Evolutionary conservation across 1,284 basidiomycete genomes (phyloP).

Genomic region (Papiliotrema laurentii): DNA sequence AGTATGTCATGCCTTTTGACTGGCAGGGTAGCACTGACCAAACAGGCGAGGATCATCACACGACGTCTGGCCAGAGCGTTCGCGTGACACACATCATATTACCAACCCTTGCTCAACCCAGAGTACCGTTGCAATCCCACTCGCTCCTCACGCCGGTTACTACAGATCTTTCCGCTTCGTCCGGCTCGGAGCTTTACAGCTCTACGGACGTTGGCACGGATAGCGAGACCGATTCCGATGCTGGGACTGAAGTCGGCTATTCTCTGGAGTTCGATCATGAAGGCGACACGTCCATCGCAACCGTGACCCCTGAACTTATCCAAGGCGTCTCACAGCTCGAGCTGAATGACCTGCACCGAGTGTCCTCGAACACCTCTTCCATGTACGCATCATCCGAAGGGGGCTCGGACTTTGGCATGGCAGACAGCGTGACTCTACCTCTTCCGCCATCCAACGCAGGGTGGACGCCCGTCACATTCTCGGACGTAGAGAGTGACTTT

Average conservation of each 20-base stretch:
- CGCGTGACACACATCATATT: constrained; percentile 45
- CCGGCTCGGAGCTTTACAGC: constrained; percentile 8
- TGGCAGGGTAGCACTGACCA: background rate
- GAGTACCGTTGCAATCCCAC: constrained; percentile 2
- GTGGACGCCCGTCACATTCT: background rate
- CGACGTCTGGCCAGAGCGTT: constrained; percentile 15
- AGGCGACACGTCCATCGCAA: constrained; percentile 4
- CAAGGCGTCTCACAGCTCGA: constrained; percentile 4
- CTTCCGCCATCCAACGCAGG: constrained; percentile 1
- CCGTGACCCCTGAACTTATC: constrained; percentile 6
- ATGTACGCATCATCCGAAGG: constrained; percentile 42
- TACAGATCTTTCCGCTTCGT: constrained; percentile 26
- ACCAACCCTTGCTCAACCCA: constrained; percentile 29
- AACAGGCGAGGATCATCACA: constrained; percentile 28
- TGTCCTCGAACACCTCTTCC: constrained; percentile 27
- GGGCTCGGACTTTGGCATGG: constrained; percentile 26
- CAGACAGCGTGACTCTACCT: constrained; percentile 21
- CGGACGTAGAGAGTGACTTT: background rate
- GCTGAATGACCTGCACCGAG: constrained; percentile 9
- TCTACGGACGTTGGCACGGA: constrained; percentile 17
- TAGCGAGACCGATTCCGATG: constrained; percentile 22
- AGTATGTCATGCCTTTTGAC: constrained; percentile 27
- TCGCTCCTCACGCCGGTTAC: constrained; percentile 41
- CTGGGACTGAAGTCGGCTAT: constrained; percentile 23
- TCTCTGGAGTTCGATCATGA: constrained; percentile 4